Evolutionary conservation across 169 alveolate species (phyloP).

Genomic region (Plasmodium fragile): DNA sequence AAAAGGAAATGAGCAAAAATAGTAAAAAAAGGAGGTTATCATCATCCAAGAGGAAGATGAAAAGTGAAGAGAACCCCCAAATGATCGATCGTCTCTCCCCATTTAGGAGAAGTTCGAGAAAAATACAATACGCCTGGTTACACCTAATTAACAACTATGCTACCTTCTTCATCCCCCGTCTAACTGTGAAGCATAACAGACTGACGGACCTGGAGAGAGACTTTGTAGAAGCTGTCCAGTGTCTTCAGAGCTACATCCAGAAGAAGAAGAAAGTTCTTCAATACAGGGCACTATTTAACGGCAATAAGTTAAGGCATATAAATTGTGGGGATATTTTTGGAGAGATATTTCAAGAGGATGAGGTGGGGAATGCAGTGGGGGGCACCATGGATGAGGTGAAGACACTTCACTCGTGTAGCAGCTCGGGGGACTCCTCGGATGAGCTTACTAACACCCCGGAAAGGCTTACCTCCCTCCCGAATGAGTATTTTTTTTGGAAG

Average conservation of each 20-base stretch:
- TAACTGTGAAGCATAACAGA: conserved; percentile 30
- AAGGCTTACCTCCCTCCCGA: background rate
- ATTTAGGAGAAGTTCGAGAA: background rate
- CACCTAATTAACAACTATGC: conserved; percentile 59
- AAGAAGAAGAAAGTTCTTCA: conserved; percentile 16
- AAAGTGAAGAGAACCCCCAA: background rate
- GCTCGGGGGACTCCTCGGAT: background rate
- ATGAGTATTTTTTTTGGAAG: conserved; percentile 38
- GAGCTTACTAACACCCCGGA: background rate
- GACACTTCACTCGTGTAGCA: background rate
- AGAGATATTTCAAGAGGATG: conserved; percentile 23
- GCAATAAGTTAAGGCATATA: background rate
- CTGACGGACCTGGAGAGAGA: background rate
- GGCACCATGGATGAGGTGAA: background rate
- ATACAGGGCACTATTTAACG: background rate
- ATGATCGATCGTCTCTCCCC: background rate
- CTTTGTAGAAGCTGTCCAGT: conserved; percentile 24
- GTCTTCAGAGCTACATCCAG: conserved; percentile 20
- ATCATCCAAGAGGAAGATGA: background rate
- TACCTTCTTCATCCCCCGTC: conserved; percentile 64
- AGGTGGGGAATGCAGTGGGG: background rate
- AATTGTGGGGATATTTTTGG: conserved; percentile 8
- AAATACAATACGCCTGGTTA: conserved; percentile 29
- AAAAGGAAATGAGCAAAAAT: background rate
- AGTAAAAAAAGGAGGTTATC: background rate